Evolutionary conservation across 2,329 filamentous ascomycete species (phyloP).

Genomic region (Arthrinium phaeospermum): DNA sequence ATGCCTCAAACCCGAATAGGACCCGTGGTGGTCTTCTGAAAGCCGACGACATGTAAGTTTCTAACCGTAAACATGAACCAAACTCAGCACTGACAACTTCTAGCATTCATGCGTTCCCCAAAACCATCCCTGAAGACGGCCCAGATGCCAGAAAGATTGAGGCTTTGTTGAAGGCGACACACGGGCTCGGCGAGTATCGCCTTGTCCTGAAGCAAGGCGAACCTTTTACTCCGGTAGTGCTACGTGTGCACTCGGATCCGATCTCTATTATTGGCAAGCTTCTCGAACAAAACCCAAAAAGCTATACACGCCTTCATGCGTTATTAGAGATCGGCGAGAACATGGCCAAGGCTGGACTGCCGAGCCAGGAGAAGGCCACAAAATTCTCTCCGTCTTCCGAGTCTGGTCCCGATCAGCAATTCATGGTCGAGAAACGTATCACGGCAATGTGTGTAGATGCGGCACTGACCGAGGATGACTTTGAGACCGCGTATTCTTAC

Average conservation of each 20-base stretch:
- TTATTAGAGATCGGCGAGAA: constrained; percentile 72
- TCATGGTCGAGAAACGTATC: constrained; percentile 67
- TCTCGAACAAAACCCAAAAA: constrained; percentile 75
- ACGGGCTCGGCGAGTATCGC: constrained; percentile 76
- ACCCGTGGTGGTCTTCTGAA: constrained; percentile 78
- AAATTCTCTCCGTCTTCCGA: background rate
- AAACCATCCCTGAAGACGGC: constrained; percentile 58
- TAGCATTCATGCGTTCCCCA: constrained; percentile 69
- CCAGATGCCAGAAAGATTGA: constrained; percentile 61
- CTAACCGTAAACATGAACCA: background rate
- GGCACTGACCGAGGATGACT: constrained; percentile 77
- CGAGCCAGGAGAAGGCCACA: constrained; percentile 36
- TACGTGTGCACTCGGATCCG: constrained; percentile 79
- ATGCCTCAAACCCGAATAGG: constrained; percentile 80
- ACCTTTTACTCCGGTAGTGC: constrained; percentile 77
- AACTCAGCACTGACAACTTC: constrained; percentile 15
- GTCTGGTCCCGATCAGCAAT: constrained; percentile 33
- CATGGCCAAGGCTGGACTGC: constrained; percentile 66
- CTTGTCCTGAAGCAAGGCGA: constrained; percentile 80
- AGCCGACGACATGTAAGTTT: constrained; percentile 73
- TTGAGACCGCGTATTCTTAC: constrained; percentile 87
- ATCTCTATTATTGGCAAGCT: constrained; percentile 75
- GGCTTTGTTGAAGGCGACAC: constrained; percentile 73
- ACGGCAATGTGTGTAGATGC: constrained; percentile 82
- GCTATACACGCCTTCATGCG: constrained; percentile 77